Base-by-base conservation (phyloP, 1,284 basidiomycete species). In the Puccinia polysora region DNA sequence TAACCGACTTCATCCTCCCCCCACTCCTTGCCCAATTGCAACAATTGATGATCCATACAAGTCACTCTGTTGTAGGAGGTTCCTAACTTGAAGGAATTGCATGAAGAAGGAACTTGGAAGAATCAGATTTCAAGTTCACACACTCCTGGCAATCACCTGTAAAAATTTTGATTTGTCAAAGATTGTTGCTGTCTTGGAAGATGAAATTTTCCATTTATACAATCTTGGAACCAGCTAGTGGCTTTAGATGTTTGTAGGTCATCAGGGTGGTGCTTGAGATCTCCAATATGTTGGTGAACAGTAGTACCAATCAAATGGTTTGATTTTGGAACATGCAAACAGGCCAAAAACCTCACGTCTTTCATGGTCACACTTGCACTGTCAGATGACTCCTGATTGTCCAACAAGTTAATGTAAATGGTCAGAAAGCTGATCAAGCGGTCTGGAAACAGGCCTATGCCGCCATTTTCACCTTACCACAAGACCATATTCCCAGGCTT, bases 181-280 rank as follows among this genome's bases (percentile, higher is more conserved):
- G 76, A 91, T 97, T 80, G 91, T 97, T 76, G 92, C 90, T 4
- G 93, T 93, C 8, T 95, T 92, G 0, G 91, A 93, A 79, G 90
- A 73, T 74, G 50, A 52, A 47, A 34, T 91, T 80, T 95, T 97
- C 77, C 89, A 93, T 78, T 86, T 96, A 56, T 95, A 94, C 80
- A 88, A 87, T 30, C 91, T 91, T 18, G 80, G 84, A 28, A 90
- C 88, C 0, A 93, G 93, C 5, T 84, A 86, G 58, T 83, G 90
- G 28, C 80, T 88, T 4, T 86, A 85, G 65, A 85, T 87, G 0
- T 83, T 97, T 23, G 85, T 89, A 72, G 93, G 93, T 1, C 94
- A 97, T 78, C 89, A 93, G 77, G 93, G 93, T 50, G 93, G 94
- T 40, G 91, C 97, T 2, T 97, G 93, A 94, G 93, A 93, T 7